A percentile compares a stretch with the other conserved stretches of the same genome.
These are phyloP conservation scores for Prunus mongolica DNA, from an alignment of 306 rosid species.

Conservation along the genomic window DNA sequence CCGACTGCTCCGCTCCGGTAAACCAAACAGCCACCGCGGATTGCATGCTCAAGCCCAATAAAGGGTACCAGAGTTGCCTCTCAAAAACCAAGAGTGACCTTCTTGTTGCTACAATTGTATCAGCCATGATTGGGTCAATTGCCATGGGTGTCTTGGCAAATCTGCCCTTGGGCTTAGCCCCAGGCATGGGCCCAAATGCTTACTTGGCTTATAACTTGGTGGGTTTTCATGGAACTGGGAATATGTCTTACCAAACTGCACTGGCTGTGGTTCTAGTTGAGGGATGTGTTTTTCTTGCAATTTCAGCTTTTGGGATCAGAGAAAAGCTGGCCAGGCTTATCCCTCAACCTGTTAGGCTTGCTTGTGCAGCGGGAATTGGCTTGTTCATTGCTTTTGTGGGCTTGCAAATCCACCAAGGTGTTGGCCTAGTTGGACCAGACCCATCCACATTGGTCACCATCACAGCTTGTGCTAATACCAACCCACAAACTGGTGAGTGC, in stretches of 20 bases:
- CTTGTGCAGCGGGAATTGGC: conserved; percentile 82
- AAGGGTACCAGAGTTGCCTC: conserved; percentile 68
- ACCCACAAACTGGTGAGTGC: conserved; percentile 73
- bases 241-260: conserved; percentile 65
- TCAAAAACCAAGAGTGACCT: conserved; percentile 63
- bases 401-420: conserved; percentile 62
- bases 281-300: conserved; percentile 53
- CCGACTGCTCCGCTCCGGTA: conserved; percentile 54
- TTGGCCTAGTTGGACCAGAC: conserved; percentile 85
- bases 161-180: conserved; percentile 82
- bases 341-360: conserved; percentile 65
- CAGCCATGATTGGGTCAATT: conserved; percentile 65
- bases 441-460: conserved; percentile 59
- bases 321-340: conserved; percentile 73
- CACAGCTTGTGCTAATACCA: conserved; percentile 50
- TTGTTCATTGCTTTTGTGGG: conserved; percentile 94
- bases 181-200: conserved; percentile 95
- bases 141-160: conserved; percentile 84
- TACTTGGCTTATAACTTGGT: conserved; percentile 73
- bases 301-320: conserved; percentile 73
- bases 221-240: conserved; percentile 77
- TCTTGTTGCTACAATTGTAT: conserved; percentile 68
- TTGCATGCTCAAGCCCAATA: conserved; percentile 47
- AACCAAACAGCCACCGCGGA: conserved; percentile 37
- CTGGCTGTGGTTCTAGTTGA: conserved; percentile 61